Evolutionary conservation across 352 stramenopile genomes (phyloP).

Genomic region (Halophytophthora polymorphica): DNA sequence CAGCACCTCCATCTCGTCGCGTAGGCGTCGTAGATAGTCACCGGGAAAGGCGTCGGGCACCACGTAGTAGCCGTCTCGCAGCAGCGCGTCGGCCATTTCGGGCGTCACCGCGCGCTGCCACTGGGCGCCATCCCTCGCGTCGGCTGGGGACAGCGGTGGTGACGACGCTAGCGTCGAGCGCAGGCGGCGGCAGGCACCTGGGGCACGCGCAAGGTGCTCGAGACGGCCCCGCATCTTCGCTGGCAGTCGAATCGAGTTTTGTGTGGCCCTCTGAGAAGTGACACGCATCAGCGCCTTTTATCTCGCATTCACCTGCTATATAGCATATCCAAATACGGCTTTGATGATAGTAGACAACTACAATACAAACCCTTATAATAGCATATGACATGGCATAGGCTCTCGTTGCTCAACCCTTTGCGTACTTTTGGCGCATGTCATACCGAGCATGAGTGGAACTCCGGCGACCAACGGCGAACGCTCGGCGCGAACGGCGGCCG

Average conservation of each 20-base stretch:
- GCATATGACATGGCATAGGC: neutral
- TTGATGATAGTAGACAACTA: too few species aligned
- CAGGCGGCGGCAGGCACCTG: neutral
- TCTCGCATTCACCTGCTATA: neutral
- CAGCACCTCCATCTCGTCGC: slow-evolving; percentile 52
- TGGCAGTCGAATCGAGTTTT: too few species aligned
- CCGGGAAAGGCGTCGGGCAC: slow-evolving; percentile 45
- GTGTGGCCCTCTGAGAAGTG: too few species aligned
- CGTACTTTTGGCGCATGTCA: slow-evolving; percentile 14
- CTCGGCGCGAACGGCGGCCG: slow-evolving; percentile 4
- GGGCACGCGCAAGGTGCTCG: neutral
- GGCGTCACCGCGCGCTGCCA: slow-evolving; percentile 36
- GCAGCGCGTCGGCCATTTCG: slow-evolving; percentile 21
- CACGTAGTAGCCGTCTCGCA: slow-evolving; percentile 54
- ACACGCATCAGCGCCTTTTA: neutral
- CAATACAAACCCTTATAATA: neutral
- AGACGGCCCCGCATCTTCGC: neutral
- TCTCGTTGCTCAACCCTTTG: too few species aligned
- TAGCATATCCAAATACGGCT: too few species aligned
- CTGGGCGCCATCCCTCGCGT: slow-evolving; percentile 8
- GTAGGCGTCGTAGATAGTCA: slow-evolving; percentile 39
- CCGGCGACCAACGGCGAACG: too few species aligned
- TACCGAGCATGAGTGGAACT: too few species aligned
- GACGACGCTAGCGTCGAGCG: slow-evolving; percentile 6
- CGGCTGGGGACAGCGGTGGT: slow-evolving; percentile 6